Conservation (phyloP, 306 rosid genomes). For the Prunus kanzakura region DNA sequence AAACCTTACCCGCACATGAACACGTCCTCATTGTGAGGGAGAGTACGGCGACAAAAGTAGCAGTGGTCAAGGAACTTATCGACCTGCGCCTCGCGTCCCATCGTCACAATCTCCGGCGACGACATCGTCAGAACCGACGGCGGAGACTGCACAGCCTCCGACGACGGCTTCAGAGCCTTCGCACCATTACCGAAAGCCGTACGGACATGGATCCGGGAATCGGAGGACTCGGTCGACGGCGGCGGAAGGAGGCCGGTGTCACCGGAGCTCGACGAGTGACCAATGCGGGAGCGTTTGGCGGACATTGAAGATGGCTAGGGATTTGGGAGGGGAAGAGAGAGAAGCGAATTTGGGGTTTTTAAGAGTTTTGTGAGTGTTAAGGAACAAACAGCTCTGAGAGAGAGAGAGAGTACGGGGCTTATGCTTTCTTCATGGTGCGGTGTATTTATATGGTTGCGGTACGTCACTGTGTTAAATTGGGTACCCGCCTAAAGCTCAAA, state of each 20-base stretch:
- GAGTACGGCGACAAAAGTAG: slow-evolving; percentile 10
- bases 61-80: slow-evolving; percentile 21
- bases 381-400: not conserved
- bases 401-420: not conserved
- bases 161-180: slow-evolving; percentile 4
- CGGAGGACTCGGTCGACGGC: not conserved
- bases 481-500: not conserved
- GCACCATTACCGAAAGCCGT: not conserved
- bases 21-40: not conserved
- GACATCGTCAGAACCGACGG: slow-evolving; percentile 6
- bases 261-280: not conserved
- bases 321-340: not conserved
- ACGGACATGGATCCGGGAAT: not conserved
- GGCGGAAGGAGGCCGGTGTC: slow-evolving; percentile 4
- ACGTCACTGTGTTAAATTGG: not conserved
- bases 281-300: slow-evolving; percentile 2
- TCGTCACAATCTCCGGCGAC: slow-evolving; percentile 4
- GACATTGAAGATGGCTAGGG: slow-evolving; percentile 10
- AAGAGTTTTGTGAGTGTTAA: slow-evolving; percentile 2
- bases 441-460: not conserved
- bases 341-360: not conserved
- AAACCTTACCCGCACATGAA: slow-evolving; percentile 32
- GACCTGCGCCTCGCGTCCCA: not conserved
- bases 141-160: not conserved
- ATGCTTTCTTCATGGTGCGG: not conserved